Percentiles rank a stretch among this genome's conserved stretches.
Conservation (phyloP, 2,329 filamentous ascomycete species). For the Thelonectria blattea region DNA sequence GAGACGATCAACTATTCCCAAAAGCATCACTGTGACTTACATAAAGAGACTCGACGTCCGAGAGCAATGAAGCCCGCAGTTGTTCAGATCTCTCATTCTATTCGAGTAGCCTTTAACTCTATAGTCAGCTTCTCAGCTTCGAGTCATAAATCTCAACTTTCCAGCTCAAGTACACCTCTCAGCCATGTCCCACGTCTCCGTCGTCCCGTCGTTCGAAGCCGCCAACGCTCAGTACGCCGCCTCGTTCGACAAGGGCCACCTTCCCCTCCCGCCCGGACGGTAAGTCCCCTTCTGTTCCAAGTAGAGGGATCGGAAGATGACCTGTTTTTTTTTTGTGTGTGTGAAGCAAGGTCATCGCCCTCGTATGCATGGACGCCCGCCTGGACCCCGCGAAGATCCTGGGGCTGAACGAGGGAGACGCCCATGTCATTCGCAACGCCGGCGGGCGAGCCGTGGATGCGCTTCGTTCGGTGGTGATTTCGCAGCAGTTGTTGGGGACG, state of each 20-base stretch:
- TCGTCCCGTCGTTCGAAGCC: conserved; percentile 33
- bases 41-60: conserved; percentile 1
- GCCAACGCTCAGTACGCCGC: conserved; percentile 31
- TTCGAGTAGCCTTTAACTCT: not conserved
- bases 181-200: conserved; percentile 37
- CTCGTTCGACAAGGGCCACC: conserved; percentile 31
- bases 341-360: conserved; percentile 44
- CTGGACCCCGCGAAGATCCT: conserved; percentile 57
- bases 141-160: not conserved
- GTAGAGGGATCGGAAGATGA: not conserved
- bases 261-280: conserved; percentile 34
- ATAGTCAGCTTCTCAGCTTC: too few species aligned
- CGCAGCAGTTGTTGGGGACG: conserved; percentile 78
- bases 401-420: conserved; percentile 60
- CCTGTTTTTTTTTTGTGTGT: not conserved
- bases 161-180: too few species aligned
- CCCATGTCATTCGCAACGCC: conserved; percentile 81
- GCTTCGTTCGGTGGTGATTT: conserved; percentile 77
- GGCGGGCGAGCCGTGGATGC: conserved; percentile 71
- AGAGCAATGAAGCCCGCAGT: not conserved
- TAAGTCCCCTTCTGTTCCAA: conserved; percentile 6
- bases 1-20: conserved; percentile 6
- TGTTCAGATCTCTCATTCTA: not conserved
- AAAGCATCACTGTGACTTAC: conserved; percentile 5
- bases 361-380: conserved; percentile 85